Evolutionary conservation across 352 stramenopile species (phyloP), one percentile per base, ranked within the genome.

Genomic region (Blastocystis sp.): DNA sequence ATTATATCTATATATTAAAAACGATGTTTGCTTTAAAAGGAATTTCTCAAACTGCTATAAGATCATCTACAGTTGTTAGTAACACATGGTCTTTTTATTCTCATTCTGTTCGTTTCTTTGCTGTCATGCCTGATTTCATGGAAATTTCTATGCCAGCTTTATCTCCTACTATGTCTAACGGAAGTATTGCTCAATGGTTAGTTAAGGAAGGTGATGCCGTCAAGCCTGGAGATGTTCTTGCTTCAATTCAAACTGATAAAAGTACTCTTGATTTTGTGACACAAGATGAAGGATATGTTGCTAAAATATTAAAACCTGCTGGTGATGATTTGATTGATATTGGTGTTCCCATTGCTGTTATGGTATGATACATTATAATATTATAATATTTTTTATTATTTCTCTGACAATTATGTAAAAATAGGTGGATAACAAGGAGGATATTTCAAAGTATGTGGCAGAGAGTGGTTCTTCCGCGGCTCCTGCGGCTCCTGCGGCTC

Each of bases 301-400:
- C 77, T 0, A 88, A 83, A 65, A 68, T 85, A n/a, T 70, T 90
- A 10, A 72, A 81, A 4, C 11, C 59, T 10, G 73, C 65, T 30
- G 78, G 73, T 13, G 58, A 36, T 13, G 73, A 77, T 43, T 47
- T 46, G 19, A 70, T 84, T 21, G 30, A 59, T 3, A 70, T 82
- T 5, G 79, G 77, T 19, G 55, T 54, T 7, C 74, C 78, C 0
- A 83, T 88, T 49, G 78, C 80, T 41, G 64, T 89, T 16, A 78
- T 78, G 1, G 77, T 46, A 6, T 6, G 39, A 13, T 19, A 36
- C 6, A 24, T 46, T 6, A 11, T 11, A 36, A 13, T n/a, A n/a
- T n/a, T n/a, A n/a, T n/a, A n/a, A n/a, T n/a, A n/a, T n/a, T n/a
- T n/a, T n/a, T n/a, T n/a, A n/a, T n/a, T n/a, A n/a, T n/a, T n/a